A percentile compares a stretch with the other conserved stretches of the same genome.
Evolutionary conservation across 2,329 filamentous ascomycete genomes (phyloP).

Genomic region (Bipolaris zeicola): DNA sequence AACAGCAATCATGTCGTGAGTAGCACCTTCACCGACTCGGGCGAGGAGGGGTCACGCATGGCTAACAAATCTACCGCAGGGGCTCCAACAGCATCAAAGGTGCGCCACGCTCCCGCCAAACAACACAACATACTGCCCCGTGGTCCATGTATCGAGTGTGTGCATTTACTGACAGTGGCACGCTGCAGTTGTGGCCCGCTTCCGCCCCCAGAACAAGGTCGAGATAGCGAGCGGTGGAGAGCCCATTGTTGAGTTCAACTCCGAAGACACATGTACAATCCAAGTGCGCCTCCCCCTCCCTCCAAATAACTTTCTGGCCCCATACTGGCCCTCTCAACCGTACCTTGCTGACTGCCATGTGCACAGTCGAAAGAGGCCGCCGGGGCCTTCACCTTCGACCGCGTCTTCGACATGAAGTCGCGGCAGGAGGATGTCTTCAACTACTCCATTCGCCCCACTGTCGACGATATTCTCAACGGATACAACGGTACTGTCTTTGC

Average conservation of each 20-base stretch:
- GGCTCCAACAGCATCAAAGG: constrained; percentile 56
- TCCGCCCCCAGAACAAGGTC: constrained; percentile 94
- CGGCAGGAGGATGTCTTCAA: constrained; percentile 94
- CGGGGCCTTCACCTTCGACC: constrained; percentile 89
- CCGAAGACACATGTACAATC: constrained; percentile 85
- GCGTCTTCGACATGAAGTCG: constrained; percentile 93
- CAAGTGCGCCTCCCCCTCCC: constrained; percentile 63
- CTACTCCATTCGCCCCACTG: constrained; percentile 93
- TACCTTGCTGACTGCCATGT: constrained; percentile 21
- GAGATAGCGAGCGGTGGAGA: constrained; percentile 89
- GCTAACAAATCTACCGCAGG: constrained; percentile 50
- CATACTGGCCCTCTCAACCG: neutral
- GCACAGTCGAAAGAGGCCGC: constrained; percentile 77
- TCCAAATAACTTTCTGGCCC: neutral
- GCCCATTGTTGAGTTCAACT: constrained; percentile 87
- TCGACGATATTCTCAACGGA: constrained; percentile 97
- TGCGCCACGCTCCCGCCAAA: constrained; percentile 26
- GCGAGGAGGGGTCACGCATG: constrained; percentile 21
- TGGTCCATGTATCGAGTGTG: neutral
- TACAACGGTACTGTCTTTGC: constrained; percentile 99
- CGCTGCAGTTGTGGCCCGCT: constrained; percentile 84
- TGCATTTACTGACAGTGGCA: constrained; percentile 33
- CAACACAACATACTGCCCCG: neutral
- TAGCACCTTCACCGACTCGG: constrained; percentile 18
- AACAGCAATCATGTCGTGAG: constrained; percentile 49